Evolutionary conservation across 192 early-diverging fungal species (phyloP), one percentile per base, ranked within the genome.

Genomic region (Mortierella claussenii): DNA sequence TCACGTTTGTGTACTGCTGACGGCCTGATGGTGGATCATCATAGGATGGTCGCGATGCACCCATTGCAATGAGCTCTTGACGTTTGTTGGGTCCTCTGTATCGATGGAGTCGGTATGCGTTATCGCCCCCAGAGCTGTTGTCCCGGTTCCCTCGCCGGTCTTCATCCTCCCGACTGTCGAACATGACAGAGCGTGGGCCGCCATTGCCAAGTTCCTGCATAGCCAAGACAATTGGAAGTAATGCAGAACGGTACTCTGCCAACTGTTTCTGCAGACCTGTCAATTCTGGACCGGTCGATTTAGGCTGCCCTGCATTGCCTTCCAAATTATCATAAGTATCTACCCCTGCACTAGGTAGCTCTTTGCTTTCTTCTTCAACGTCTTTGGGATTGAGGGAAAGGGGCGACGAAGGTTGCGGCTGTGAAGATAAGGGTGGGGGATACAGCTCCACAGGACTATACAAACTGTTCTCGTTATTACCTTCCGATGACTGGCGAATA

Each of bases 251-350:
- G 24, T 76, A 34, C 21, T 76, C 64, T 4, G 73, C 73, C 32
- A 76, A 45, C 33, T 76, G 73, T 27, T 50, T 60, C 20, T 67
- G 73, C 13, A 76, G 64, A 30, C 73, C 73, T 21, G 73, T 76
- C 12, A 76, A 44, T 20, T 48, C 50, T n/a, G n/a, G n/a, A n/a
- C n/a, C n/a, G n/a, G n/a, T 18, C 53, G 18, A 11, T 43, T 24
- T 10, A 12, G 17, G 27, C 12, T 13, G 40, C 15, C n/a, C 24
- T 34, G 23, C 26, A 24, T 26, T 53, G 11, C 26, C 10, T 37
- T 15, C 1, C 23, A 40, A 7, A 33, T 33, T 15, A 33, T 37
- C 30, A 37, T 36, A 24, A 33, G 33, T n/a, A 37, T 36, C 37
- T 7, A 40, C 37, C 13, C 13, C 37, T 13, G 37, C 13, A 48